Base-by-base conservation (phyloP, 2,329 filamentous ascomycete genomes). In the Pezicula radicicola region DNA sequence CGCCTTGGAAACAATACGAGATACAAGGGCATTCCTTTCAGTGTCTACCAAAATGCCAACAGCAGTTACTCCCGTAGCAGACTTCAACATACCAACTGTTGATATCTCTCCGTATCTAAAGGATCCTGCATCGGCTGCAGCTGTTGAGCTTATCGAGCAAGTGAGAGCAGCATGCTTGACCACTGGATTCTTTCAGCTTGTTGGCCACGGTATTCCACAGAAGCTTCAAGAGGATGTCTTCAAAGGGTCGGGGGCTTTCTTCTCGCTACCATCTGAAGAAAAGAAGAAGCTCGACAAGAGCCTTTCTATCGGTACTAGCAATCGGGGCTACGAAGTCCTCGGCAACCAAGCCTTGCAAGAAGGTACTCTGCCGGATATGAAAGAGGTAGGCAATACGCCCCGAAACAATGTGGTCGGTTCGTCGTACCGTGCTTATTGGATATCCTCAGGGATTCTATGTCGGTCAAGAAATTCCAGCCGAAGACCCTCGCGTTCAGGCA, bases 161-260 rank as follows among this genome's bases (percentile, higher is more conserved):
- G 66, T 77, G 30, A 67, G 72, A 6, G 57, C 66, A 28, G 72
- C 73, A 46, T 77, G 75, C 55, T 63, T 70, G 16, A 72, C 66
- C 57, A 78, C 68, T 33, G 78, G 78, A 4, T 81, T 81, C 64
- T 80, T 81, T 65, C 76, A 79, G 57, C 71, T 81, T 36, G 64
- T 68, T 12, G 73, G 73, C 12, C 77, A 80, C 57, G 65, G 69
- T 2, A 67, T 81, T 3, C 60, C 72, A 2, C 57, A 63, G 2
- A 54, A 62, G 2, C 61, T 76, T 8, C 75, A 75, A 55, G 55
- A 69, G 8, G 61, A 60, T 1, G 68, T 74, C 1, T 68, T 80
- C 53, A 52, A 66, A 9, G 67, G 66, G 1, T 66, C 71, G 15
- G 69, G 71, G 58, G 63, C 62, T n/a, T 68, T 82, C 53, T 81